These are phyloP conservation scores for Remersonia thermophila DNA, from an alignment of 2,329 filamentous ascomycete genomes.

Conservation along the genomic window DNA sequence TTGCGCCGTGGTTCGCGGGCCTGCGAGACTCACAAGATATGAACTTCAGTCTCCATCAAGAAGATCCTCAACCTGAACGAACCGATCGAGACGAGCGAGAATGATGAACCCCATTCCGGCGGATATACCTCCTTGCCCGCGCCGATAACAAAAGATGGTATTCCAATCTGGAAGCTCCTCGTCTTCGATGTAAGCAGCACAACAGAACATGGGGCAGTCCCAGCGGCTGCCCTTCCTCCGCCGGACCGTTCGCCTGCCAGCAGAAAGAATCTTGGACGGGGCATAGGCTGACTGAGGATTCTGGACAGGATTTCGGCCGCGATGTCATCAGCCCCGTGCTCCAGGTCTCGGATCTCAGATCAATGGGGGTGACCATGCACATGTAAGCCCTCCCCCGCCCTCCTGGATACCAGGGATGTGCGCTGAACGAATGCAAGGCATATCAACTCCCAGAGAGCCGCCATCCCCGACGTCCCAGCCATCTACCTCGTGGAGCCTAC, in stretches of 20 bases:
- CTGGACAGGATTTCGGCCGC: constrained; percentile 48
- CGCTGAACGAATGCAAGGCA: constrained; percentile 41
- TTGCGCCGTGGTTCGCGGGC: background rate
- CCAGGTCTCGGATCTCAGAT: constrained; percentile 80
- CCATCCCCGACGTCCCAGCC: constrained; percentile 91
- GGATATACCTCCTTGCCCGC: constrained; percentile 55
- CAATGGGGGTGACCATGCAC: constrained; percentile 94
- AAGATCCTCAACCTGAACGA: constrained; percentile 94
- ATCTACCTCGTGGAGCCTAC: constrained; percentile 94
- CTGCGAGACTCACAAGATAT: background rate
- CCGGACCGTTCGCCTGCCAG: background rate
- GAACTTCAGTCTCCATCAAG: constrained; percentile 67
- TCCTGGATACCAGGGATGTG: background rate
- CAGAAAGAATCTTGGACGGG: background rate
- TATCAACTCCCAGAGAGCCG: constrained; percentile 67
- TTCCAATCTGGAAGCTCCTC: constrained; percentile 89
- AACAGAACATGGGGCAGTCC: background rate
- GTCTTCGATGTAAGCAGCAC: constrained; percentile 60
- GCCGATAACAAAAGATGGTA: constrained; percentile 52
- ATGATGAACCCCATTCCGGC: constrained; percentile 51
- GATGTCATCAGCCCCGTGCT: constrained; percentile 96
- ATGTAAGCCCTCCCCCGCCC: constrained; percentile 42
- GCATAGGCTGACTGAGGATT: constrained; percentile 7
- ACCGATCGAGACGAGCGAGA: constrained; percentile 44
- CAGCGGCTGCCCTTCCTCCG: too few relatives aligned